These are phyloP conservation scores for Gymnopilus junonius DNA, from an alignment of 768 basidiomycete genomes.

Conservation along the genomic window DNA sequence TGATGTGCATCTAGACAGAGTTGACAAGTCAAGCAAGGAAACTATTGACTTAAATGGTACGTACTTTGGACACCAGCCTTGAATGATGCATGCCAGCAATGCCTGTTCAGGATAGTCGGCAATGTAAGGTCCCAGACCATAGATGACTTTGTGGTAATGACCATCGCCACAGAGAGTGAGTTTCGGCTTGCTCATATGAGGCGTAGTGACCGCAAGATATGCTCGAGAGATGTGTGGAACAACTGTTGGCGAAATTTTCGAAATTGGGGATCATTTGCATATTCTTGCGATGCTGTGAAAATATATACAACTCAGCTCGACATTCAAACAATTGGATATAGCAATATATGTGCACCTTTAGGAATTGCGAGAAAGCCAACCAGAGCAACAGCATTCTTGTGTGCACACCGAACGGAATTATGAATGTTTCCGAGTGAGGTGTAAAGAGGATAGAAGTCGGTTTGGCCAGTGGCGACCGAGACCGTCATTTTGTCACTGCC, in stretches of 20 bases:
- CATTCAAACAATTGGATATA: too few relatives aligned
- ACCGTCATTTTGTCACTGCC: conserved; percentile 22
- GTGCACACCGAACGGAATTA: conserved; percentile 12
- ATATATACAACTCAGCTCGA: background rate
- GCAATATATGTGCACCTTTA: conserved; percentile 7
- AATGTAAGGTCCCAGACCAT: conserved; percentile 38
- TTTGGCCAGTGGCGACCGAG: conserved; percentile 17
- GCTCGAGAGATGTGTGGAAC: conserved; percentile 31
- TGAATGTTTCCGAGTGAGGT: conserved; percentile 9
- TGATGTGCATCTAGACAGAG: conserved; percentile 14
- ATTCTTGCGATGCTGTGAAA: background rate
- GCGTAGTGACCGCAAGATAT: conserved; percentile 26
- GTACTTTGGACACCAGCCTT: too few relatives aligned
- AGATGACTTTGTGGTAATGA: conserved; percentile 22
- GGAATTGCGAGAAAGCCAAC: conserved; percentile 15
- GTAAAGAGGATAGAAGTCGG: conserved; percentile 13
- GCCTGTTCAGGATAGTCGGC: conserved; percentile 44
- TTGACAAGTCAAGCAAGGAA: background rate
- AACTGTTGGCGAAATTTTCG: conserved; percentile 32
- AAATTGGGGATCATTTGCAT: conserved; percentile 12
- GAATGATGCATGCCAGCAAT: too few relatives aligned
- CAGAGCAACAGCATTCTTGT: conserved; percentile 8
- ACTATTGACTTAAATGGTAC: conserved; percentile 13
- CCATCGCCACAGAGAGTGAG: conserved; percentile 33
- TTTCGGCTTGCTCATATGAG: conserved; percentile 31